Evolutionary conservation across 495 filamentous ascomycete species (phyloP).

Genomic region (Lasiosphaeria ovina): DNA sequence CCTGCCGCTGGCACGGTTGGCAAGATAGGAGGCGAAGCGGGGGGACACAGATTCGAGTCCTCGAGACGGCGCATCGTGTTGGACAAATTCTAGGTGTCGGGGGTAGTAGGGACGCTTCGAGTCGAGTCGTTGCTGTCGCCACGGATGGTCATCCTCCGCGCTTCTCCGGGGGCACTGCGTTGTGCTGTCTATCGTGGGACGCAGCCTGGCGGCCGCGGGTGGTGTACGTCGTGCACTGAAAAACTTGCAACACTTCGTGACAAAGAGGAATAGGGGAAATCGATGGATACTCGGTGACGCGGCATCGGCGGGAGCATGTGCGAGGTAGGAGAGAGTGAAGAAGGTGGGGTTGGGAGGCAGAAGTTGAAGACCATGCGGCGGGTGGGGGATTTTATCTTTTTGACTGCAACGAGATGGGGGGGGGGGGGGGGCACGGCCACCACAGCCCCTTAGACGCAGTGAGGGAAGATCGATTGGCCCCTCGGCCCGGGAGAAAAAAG

Average conservation of each 20-base stretch:
- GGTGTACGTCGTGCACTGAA: not conserved
- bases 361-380: not conserved
- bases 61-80: not conserved
- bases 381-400: not conserved
- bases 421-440: not conserved
- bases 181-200: not conserved
- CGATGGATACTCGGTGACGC: not conserved
- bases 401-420: not conserved
- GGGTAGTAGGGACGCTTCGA: not conserved
- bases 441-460: not conserved
- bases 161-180: not conserved
- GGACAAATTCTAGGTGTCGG: not conserved
- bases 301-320: not conserved
- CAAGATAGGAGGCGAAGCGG: too few relatives aligned
- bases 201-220: not conserved
- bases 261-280: not conserved
- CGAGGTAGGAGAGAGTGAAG: not conserved
- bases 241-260: not conserved
- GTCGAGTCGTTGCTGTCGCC: not conserved
- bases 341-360: not conserved
- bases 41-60: too few relatives aligned
- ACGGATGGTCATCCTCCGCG: not conserved
- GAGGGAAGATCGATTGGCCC: constrained; percentile 3
- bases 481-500: not conserved
- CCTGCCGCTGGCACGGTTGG: too few relatives aligned